Base-by-base conservation (phyloP, 2,329 filamentous ascomycete genomes). In the Neonectria ditissima region DNA sequence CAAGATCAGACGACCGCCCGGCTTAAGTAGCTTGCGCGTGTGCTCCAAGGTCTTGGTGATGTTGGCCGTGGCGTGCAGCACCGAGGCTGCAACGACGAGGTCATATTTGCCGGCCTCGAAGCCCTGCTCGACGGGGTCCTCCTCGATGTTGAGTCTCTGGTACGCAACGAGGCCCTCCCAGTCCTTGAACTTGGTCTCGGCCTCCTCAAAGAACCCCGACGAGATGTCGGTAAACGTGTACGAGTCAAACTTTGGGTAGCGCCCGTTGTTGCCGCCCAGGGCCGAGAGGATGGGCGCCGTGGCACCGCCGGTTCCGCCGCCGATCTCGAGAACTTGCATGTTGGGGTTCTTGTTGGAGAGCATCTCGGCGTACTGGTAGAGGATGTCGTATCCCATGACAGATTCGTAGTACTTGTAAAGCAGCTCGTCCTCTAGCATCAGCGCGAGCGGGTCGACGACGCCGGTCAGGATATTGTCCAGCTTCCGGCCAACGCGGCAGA, bases 401-500 rank as follows among this genome's bases (percentile, higher is more conserved):
- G 30, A 9, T 32, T 32, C 30, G 30, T 32, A 32, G 30, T 32
- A 32, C 30, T 67, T 65, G 44, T 77, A 76, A 1, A 81, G 76
- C 4, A 79, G 67, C 26, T 74, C 72, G 1, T 74, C 69, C 39
- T 76, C 72, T 55, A 79, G 77, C 45, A 80, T 73, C 11, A 80
- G 65, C 20, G 75, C 69, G 0, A 80, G 66, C 0, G 78, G 76
- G 52, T 80, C 75, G 8, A 74, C 65, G 28, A 73, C 71, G 3
- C 74, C 75, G 4, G 66, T 56, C 2, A 80, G 66, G 30, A 80
- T 77, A 7, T 55, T 63, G 6, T 65, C 61, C 11, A 80, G 67
- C n/a, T 74, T 68, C 22, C 74, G 71, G 1, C 60, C 57, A 10
- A 63, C 48, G 22, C 59, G 48, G 20, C 47, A 51, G 13, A 51